phyloP scores from a whole-genome alignment of 257 asterid species.

The Misopates orontium region DNA sequence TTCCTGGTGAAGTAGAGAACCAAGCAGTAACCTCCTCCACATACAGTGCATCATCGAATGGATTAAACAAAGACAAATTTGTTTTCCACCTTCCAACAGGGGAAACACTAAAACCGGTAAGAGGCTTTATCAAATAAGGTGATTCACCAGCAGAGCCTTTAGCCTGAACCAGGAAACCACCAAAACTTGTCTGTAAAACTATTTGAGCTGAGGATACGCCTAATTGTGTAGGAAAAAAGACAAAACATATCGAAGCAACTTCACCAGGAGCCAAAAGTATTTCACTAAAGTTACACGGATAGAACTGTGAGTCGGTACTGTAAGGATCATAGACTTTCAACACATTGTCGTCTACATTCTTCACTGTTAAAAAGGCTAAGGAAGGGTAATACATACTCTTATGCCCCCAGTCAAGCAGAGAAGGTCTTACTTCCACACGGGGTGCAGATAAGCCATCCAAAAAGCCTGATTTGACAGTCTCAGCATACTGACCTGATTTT shows the following conservation, averaged over 20 bases:
- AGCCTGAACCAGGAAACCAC: constrained; percentile 79
- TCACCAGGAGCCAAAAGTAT: constrained; percentile 71
- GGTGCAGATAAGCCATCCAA: constrained; percentile 37
- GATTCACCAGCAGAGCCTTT: constrained; percentile 75
- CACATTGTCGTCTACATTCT: constrained; percentile 49
- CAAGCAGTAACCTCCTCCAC: too few relatives aligned
- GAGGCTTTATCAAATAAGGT: constrained; percentile 58
- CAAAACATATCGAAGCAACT: constrained; percentile 57
- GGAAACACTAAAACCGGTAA: too few relatives aligned
- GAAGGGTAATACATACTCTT: constrained; percentile 60
- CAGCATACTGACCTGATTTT: constrained; percentile 32
- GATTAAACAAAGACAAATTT: too few relatives aligned
- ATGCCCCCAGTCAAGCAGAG: constrained; percentile 71
- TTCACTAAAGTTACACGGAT: constrained; percentile 72
- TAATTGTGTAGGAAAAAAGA: constrained; percentile 56
- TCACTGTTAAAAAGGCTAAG: constrained; percentile 52
- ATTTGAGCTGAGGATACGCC: constrained; percentile 66
- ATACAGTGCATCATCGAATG: too few relatives aligned
- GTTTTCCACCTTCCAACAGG: too few relatives aligned
- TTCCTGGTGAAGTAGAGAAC: constrained; percentile 50
- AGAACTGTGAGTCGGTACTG: constrained; percentile 76
- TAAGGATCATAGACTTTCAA: constrained; percentile 57
- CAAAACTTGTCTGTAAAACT: constrained; percentile 81
- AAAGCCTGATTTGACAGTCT: constrained; percentile 31
- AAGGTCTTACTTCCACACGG: constrained; percentile 61